Conservation (phyloP, 108 stramenopile species). For the Conticribra guillardii region DNA sequence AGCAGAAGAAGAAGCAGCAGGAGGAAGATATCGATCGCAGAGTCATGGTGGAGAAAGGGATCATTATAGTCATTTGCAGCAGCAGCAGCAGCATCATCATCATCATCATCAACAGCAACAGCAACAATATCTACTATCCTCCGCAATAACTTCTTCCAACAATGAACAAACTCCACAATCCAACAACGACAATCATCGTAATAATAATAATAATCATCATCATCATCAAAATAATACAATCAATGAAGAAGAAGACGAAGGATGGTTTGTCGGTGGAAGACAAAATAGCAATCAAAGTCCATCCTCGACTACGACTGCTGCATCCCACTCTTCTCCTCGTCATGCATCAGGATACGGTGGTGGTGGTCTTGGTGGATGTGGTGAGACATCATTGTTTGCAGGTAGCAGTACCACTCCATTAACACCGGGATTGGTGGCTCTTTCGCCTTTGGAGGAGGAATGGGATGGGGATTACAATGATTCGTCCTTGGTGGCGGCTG, state of each 20-base stretch:
- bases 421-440: conserved; percentile 47
- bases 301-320: too few species aligned
- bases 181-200: not conserved
- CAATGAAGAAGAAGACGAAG: conserved; percentile 46
- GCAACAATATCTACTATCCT: too few species aligned
- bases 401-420: too few species aligned
- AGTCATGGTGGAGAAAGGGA: too few species aligned
- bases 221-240: conserved; percentile 13
- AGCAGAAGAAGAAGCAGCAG: not conserved
- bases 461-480: conserved; percentile 1
- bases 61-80: too few species aligned
- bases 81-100: not conserved
- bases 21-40: not conserved
- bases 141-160: too few species aligned
- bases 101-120: too few species aligned
- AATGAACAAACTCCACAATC: too few species aligned
- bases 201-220: conserved; percentile 5
- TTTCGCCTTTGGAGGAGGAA: conserved; percentile 52
- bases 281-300: not conserved
- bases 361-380: too few species aligned
- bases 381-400: too few species aligned
- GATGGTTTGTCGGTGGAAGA: conserved; percentile 45
- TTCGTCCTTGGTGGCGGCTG: not conserved
- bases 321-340: too few species aligned
- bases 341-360: too few species aligned